A percentile compares a stretch with the other conserved stretches of the same genome.
These are phyloP conservation scores for Syncephalastrum sp. DNA, from an alignment of 371 early-diverging fungal genomes.

Conservation along the genomic window DNA sequence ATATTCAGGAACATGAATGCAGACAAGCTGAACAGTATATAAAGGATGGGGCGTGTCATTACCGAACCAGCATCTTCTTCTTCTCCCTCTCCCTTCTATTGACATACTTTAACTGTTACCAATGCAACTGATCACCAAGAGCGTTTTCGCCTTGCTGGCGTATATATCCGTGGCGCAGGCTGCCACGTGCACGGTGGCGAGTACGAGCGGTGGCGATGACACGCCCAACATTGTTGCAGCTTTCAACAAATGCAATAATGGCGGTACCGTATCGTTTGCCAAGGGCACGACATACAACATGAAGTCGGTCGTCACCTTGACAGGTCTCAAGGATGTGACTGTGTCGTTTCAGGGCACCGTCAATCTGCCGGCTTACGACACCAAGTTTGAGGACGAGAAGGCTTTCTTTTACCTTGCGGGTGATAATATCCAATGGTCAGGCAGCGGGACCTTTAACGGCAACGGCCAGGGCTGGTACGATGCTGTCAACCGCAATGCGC, in stretches of 20 bases:
- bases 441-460: constrained; percentile 23
- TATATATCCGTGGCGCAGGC: constrained; percentile 6
- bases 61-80: too few species aligned
- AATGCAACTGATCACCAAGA: too few species aligned
- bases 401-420: constrained; percentile 30
- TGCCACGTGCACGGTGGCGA: constrained; percentile 23
- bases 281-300: constrained; percentile 27
- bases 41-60: too few species aligned
- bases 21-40: too few species aligned
- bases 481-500: constrained; percentile 20
- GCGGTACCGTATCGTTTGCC: constrained; percentile 34
- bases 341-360: constrained; percentile 29
- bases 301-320: constrained; percentile 18
- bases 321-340: constrained; percentile 23
- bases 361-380: constrained; percentile 25
- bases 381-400: constrained; percentile 21
- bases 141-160: too few species aligned
- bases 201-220: constrained; percentile 22
- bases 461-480: constrained; percentile 36
- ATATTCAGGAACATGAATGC: too few species aligned
- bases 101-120: too few species aligned
- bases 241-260: constrained; percentile 29
- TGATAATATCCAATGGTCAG: constrained; percentile 25
- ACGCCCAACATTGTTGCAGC: constrained; percentile 24
- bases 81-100: too few species aligned